A percentile compares a stretch with the other conserved stretches of the same genome.
Conservation (phyloP, 306 rosid genomes). For the Pterocarpus santalinus region DNA sequence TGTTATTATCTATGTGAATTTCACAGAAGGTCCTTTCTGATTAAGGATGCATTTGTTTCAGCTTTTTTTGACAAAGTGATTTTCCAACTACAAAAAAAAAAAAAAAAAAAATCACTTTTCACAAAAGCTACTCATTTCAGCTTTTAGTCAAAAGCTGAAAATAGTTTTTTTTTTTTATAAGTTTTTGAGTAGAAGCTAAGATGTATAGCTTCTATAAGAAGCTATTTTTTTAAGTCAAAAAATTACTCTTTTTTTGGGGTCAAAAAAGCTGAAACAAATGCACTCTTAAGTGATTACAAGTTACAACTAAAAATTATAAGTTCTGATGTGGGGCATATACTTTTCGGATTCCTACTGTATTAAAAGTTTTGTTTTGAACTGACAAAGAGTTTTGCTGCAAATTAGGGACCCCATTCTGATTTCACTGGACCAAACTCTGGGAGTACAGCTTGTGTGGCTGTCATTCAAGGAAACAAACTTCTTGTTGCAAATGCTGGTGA, state of each 20-base stretch:
- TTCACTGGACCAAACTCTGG: slow-evolving; percentile 88
- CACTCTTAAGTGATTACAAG: not conserved
- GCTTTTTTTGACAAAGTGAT: too few species aligned
- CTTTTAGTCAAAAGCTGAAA: too few species aligned
- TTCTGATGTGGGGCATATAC: slow-evolving; percentile 27
- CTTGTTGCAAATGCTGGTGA: slow-evolving; percentile 98
- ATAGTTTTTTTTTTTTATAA: too few species aligned
- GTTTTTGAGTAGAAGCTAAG: too few species aligned
- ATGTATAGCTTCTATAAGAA: too few species aligned
- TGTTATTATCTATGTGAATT: slow-evolving; percentile 12
- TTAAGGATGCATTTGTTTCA: not conserved
- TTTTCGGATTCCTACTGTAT: slow-evolving; percentile 1
- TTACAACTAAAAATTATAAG: slow-evolving; percentile 26
- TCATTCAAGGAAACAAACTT: slow-evolving; percentile 71
- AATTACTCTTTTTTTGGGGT: too few species aligned
- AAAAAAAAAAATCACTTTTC: too few species aligned
- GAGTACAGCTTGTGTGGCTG: slow-evolving; percentile 94
- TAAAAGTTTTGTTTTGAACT: slow-evolving; percentile 39
- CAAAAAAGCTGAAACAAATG: too few species aligned
- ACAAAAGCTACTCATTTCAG: too few species aligned
- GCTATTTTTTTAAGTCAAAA: too few species aligned
- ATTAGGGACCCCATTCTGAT: slow-evolving; percentile 96
- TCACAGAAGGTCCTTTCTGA: slow-evolving; percentile 34
- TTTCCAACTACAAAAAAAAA: too few species aligned
- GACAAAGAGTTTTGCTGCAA: slow-evolving; percentile 49